Evolutionary conservation across 805 yeast species (phyloP).

Genomic region (Vanderwaltozyma tropicalis): DNA sequence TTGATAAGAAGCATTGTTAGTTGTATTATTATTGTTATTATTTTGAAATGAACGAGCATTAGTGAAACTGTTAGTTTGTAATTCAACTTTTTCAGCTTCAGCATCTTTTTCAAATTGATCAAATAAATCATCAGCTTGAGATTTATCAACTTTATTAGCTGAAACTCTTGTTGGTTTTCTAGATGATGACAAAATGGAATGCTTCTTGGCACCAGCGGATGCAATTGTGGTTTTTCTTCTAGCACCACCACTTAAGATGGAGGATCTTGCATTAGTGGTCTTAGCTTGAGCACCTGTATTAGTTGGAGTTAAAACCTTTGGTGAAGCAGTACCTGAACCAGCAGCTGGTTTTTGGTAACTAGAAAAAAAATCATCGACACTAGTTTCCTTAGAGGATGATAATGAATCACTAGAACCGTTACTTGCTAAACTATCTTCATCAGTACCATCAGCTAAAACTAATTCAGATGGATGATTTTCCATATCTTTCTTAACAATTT

Average conservation of each 20-base stretch:
- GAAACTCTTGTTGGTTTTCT: slow-evolving; percentile 47
- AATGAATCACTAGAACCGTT: slow-evolving; percentile 22
- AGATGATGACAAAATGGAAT: slow-evolving; percentile 42
- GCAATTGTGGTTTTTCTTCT: slow-evolving; percentile 17
- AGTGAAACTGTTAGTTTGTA: slow-evolving; percentile 8
- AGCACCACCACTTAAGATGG: slow-evolving; percentile 19
- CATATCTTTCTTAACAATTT: slow-evolving; percentile 57
- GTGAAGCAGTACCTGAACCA: slow-evolving; percentile 27
- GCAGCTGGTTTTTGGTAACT: slow-evolving; percentile 79
- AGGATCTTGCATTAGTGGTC: slow-evolving; percentile 10
- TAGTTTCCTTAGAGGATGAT: slow-evolving; percentile 29
- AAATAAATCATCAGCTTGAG: slow-evolving; percentile 40
- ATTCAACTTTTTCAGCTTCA: slow-evolving; percentile 66
- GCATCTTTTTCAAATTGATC: slow-evolving; percentile 71
- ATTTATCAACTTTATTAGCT: slow-evolving; percentile 46
- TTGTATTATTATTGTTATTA: slow-evolving; percentile 24
- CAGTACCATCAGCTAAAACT: slow-evolving; percentile 32
- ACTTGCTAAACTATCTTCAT: slow-evolving; percentile 14
- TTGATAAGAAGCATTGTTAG: slow-evolving; percentile 5
- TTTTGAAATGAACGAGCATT: slow-evolving; percentile 14
- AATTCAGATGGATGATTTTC: slow-evolving; percentile 61
- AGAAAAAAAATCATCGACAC: slow-evolving; percentile 80
- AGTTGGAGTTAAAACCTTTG: slow-evolving; percentile 16
- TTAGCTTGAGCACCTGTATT: slow-evolving; percentile 5
- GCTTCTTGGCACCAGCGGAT: slow-evolving; percentile 28